Percentiles rank a stretch among this genome's conserved stretches.
Evolutionary conservation across 2,329 filamentous ascomycete species (phyloP).

Genomic region (Ophiostoma australiae): DNA sequence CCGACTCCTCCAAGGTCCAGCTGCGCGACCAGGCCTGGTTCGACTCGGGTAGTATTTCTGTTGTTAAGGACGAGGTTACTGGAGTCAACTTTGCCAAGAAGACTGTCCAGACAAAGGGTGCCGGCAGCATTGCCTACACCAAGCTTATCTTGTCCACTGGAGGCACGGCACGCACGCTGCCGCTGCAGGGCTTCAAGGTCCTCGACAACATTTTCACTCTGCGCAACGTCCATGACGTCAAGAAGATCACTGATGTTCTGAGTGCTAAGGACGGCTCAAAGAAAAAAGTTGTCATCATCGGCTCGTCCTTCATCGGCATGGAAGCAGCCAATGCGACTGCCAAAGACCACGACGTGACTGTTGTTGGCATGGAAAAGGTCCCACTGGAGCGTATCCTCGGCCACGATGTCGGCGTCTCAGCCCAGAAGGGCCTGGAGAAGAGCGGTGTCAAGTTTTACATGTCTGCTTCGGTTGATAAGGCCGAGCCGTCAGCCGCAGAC

Average conservation of each 20-base stretch:
- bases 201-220: conserved; percentile 84
- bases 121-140: conserved; percentile 66
- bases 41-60: conserved; percentile 54
- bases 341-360: conserved; percentile 75
- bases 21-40: conserved; percentile 76
- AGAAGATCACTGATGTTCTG: conserved; percentile 72
- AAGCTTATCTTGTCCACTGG: conserved; percentile 91
- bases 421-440: conserved; percentile 74
- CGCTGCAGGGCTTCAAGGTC: conserved; percentile 79
- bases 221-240: conserved; percentile 68
- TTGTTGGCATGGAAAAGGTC: conserved; percentile 81
- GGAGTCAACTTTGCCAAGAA: conserved; percentile 71
- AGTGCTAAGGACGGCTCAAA: conserved; percentile 55
- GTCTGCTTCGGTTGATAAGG: conserved; percentile 75
- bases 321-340: conserved; percentile 82
- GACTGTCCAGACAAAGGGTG: conserved; percentile 66
- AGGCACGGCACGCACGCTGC: conserved; percentile 68
- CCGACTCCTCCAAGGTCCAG: conserved; percentile 72
- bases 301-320: conserved; percentile 96
- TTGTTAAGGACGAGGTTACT: conserved; percentile 60
- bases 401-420: conserved; percentile 69
- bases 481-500: conserved; percentile 63
- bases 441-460: conserved; percentile 87
- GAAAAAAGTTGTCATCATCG: conserved; percentile 90
- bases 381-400: conserved; percentile 87